A percentile compares a stretch with the other conserved stretches of the same genome.
Evolutionary conservation across 306 rosid genomes (phyloP).

Genomic region (peach (Prunus persica)): DNA sequence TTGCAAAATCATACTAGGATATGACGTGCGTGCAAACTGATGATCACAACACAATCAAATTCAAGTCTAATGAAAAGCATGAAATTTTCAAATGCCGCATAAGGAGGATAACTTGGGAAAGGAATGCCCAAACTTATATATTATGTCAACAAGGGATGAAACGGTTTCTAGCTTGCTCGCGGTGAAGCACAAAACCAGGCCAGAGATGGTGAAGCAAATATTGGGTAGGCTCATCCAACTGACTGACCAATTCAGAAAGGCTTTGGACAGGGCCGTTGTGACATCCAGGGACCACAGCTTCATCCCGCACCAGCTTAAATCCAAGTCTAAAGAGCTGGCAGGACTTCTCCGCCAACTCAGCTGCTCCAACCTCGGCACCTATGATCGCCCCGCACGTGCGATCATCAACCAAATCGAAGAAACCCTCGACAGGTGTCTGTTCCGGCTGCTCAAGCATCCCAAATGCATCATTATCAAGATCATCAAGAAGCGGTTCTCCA

Average conservation of each 20-base stretch:
- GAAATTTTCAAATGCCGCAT: too few relatives aligned
- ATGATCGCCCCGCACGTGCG: background rate
- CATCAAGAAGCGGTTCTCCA: background rate
- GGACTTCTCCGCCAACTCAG: too few relatives aligned
- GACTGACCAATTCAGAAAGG: conserved; percentile 56
- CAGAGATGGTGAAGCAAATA: conserved; percentile 55
- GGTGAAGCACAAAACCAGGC: too few relatives aligned
- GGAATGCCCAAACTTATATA: too few relatives aligned
- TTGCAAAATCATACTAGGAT: too few relatives aligned
- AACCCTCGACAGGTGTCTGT: background rate
- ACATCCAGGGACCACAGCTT: conserved; percentile 23
- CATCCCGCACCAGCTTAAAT: background rate
- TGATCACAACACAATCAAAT: too few relatives aligned
- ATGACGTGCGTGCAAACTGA: too few relatives aligned
- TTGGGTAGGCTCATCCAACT: conserved; percentile 64
- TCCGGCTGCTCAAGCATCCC: too few relatives aligned
- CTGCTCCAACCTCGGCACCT: background rate
- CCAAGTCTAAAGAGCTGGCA: background rate
- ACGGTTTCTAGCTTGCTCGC: too few relatives aligned
- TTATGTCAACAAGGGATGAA: too few relatives aligned
- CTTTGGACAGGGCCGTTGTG: conserved; percentile 48
- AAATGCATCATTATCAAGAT: background rate
- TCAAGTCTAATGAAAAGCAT: too few relatives aligned
- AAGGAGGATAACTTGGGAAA: too few relatives aligned
- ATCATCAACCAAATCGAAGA: background rate